These are phyloP conservation scores for Dendrobium huoshanense DNA, from an alignment of 106 monocot species.

Conservation along the genomic window DNA sequence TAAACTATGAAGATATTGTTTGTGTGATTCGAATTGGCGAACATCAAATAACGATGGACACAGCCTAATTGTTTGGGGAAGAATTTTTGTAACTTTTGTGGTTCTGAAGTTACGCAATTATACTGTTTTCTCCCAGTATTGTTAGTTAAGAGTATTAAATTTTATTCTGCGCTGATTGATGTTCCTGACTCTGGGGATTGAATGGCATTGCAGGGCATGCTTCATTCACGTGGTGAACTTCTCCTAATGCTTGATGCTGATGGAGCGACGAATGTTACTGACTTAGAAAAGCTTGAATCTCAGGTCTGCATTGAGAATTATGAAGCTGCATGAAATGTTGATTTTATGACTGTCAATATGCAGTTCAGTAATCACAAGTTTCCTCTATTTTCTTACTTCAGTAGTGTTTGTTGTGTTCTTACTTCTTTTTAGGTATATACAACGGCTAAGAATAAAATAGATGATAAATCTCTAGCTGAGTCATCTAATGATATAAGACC, in stretches of 20 bases:
- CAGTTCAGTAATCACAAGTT: not conserved
- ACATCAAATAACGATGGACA: not conserved
- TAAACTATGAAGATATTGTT: slow-evolving; percentile 7
- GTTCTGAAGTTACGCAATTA: not conserved
- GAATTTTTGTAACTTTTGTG: not conserved
- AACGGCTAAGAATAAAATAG: slow-evolving; percentile 33
- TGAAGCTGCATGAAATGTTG: not conserved
- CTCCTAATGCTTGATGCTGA: slow-evolving; percentile 99
- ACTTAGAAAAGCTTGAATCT: slow-evolving; percentile 87
- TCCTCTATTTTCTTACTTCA: too few relatives aligned
- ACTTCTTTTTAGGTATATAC: slow-evolving; percentile 35
- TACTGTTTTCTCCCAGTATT: not conserved
- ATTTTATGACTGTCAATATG: not conserved
- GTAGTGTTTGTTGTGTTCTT: not conserved
- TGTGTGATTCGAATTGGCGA: not conserved
- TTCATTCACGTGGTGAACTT: slow-evolving; percentile 91
- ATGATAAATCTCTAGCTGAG: slow-evolving; percentile 14
- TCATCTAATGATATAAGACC: not conserved
- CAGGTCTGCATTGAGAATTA: slow-evolving; percentile 36
- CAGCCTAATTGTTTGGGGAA: not conserved
- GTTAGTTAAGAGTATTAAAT: not conserved
- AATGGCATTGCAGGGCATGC: slow-evolving; percentile 81
- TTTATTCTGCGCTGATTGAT: slow-evolving; percentile 18
- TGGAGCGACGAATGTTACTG: slow-evolving; percentile 94
- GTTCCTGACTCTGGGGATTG: slow-evolving; percentile 27